phyloP scores from a whole-genome alignment of 768 basidiomycete genomes.

The Agrocybe chaxingu region DNA sequence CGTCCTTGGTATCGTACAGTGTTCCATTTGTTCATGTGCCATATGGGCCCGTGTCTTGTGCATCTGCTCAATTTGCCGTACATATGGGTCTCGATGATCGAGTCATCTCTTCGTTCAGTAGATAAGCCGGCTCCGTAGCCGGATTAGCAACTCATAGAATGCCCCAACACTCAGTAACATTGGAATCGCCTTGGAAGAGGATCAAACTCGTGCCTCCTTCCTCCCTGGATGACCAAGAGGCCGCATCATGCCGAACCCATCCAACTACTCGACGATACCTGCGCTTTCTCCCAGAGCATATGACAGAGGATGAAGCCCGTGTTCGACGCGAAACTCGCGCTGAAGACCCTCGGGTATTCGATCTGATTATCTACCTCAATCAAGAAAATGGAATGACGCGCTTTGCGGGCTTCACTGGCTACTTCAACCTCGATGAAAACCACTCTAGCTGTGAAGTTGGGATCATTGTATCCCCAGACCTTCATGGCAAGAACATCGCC shows the following conservation, averaged over 20 bases:
- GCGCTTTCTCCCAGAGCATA: slow-evolving; percentile 32
- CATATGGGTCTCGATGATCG: neutral
- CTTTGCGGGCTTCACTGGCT: slow-evolving; percentile 34
- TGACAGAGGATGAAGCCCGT: slow-evolving; percentile 32
- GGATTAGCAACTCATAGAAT: slow-evolving; percentile 9
- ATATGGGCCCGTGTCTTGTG: no score
- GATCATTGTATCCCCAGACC: slow-evolving; percentile 34
- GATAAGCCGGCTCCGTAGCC: neutral
- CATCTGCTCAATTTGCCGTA: no score
- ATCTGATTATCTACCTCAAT: slow-evolving; percentile 34
- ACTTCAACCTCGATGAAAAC: slow-evolving; percentile 34
- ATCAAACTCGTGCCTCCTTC: slow-evolving; percentile 31
- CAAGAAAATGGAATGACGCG: slow-evolving; percentile 21
- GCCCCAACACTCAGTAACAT: slow-evolving; percentile 24
- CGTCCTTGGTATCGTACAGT: no score
- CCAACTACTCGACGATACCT: slow-evolving; percentile 36
- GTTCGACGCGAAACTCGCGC: slow-evolving; percentile 30
- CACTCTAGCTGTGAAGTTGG: slow-evolving; percentile 38
- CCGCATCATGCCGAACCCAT: slow-evolving; percentile 34
- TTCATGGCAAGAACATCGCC: slow-evolving; percentile 34
- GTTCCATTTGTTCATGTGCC: no score
- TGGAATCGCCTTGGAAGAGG: slow-evolving; percentile 31
- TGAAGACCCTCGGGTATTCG: slow-evolving; percentile 26
- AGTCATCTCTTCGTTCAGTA: neutral
- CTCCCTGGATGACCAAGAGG: slow-evolving; percentile 29